phyloP scores from a whole-genome alignment of 768 basidiomycete species.

The Amylocystis lapponica region DNA sequence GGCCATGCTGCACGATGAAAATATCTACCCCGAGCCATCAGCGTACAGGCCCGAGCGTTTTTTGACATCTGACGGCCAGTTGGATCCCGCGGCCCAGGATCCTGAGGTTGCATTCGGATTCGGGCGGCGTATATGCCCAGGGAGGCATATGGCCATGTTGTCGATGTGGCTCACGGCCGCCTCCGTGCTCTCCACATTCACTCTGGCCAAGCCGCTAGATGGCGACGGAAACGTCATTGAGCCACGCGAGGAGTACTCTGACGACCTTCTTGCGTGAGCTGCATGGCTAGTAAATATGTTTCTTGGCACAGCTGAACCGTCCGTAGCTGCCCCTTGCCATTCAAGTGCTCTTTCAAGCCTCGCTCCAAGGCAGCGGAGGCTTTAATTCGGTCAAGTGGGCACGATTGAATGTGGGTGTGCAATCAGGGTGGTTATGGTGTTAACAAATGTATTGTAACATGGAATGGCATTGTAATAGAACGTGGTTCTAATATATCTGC shows the following conservation, averaged over 20 bases:
- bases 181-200: slow-evolving; percentile 20
- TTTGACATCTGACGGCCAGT: slow-evolving; percentile 14
- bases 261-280: slow-evolving; percentile 17
- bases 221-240: slow-evolving; percentile 20
- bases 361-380: slow-evolving; percentile 8
- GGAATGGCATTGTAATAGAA: too few species aligned
- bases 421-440: too few species aligned
- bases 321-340: slow-evolving; percentile 12
- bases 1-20: slow-evolving; percentile 44
- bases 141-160: slow-evolving; percentile 18
- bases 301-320: too few species aligned
- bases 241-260: slow-evolving; percentile 16
- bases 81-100: slow-evolving; percentile 10
- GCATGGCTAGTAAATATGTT: too few species aligned
- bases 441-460: too few species aligned
- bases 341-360: slow-evolving; percentile 15
- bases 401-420: too few species aligned
- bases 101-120: slow-evolving; percentile 15
- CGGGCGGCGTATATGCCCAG: slow-evolving; percentile 24
- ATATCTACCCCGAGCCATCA: slow-evolving; percentile 25
- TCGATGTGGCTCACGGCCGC: slow-evolving; percentile 21
- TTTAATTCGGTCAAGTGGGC: slow-evolving; percentile 5
- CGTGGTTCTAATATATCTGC: too few species aligned
- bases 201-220: slow-evolving; percentile 19
- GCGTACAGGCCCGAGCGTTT: slow-evolving; percentile 23